These are phyloP conservation scores for Xylaria grammica DNA, from an alignment of 495 filamentous ascomycete species.

Conservation along the genomic window DNA sequence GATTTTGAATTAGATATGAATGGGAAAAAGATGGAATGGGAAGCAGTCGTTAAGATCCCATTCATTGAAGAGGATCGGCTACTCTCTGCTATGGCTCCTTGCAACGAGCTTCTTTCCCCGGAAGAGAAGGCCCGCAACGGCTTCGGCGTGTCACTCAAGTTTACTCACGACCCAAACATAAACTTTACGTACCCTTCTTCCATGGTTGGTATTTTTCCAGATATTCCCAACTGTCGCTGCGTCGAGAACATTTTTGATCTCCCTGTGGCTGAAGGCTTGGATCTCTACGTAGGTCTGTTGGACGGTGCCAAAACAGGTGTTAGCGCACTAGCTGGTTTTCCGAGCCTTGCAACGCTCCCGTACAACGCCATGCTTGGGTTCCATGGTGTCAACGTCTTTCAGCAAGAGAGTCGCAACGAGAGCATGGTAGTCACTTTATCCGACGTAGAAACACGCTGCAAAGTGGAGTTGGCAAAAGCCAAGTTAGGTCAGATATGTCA, in stretches of 20 bases:
- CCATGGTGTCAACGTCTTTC: conserved; percentile 95
- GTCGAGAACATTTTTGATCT: conserved; percentile 95
- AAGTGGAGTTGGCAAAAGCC: conserved; percentile 70
- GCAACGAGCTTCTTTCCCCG: conserved; percentile 73
- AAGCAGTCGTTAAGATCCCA: conserved; percentile 97
- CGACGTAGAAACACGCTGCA: conserved; percentile 73
- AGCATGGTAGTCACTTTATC: conserved; percentile 90
- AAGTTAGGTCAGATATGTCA: conserved; percentile 86
- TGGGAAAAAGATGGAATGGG: conserved; percentile 99
- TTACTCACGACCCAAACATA: conserved; percentile 77
- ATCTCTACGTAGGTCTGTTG: conserved; percentile 83
- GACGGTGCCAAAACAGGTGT: conserved; percentile 84
- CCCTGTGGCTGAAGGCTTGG: conserved; percentile 87
- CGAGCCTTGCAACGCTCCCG: conserved; percentile 81
- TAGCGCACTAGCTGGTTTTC: conserved; percentile 88
- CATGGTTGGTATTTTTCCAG: conserved; percentile 88
- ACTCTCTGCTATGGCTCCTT: conserved; percentile 81
- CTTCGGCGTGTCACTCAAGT: conserved; percentile 92
- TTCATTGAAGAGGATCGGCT: conserved; percentile 94
- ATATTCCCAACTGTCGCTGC: conserved; percentile 84
- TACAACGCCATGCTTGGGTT: conserved; percentile 81
- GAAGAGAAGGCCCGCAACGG: conserved; percentile 82
- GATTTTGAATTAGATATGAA: conserved; percentile 99
- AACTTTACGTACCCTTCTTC: conserved; percentile 85
- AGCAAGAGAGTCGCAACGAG: conserved; percentile 94